Evolutionary conservation across 1,284 basidiomycete genomes (phyloP).

Genomic region (Cryptococcus jaspeensis): DNA sequence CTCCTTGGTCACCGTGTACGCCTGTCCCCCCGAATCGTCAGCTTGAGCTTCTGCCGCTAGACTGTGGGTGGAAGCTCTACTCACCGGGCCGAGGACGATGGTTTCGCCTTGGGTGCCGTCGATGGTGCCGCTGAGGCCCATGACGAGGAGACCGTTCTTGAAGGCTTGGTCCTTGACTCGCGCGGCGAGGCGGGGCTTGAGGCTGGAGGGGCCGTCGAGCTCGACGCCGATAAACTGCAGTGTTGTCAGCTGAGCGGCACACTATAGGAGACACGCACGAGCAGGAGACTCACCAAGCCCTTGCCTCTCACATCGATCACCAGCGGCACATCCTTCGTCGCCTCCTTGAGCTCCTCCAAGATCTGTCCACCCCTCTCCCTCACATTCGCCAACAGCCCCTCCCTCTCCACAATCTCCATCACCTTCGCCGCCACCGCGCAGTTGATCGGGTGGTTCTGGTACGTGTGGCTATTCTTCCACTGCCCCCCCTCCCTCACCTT

Average conservation of each 20-base stretch:
- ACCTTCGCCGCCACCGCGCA: conserved; percentile 78
- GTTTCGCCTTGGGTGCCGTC: conserved; percentile 32
- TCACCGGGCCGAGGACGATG: conserved; percentile 28
- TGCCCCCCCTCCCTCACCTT: conserved; percentile 59
- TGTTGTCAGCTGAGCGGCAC: not conserved
- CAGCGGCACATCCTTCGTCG: conserved; percentile 16
- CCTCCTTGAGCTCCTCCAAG: conserved; percentile 16
- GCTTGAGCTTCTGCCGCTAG: too few species aligned
- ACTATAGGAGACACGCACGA: not conserved
- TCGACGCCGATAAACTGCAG: conserved; percentile 33
- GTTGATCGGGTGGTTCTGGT: conserved; percentile 74
- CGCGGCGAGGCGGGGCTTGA: conserved; percentile 25
- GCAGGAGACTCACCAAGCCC: conserved; percentile 69
- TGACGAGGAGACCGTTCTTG: conserved; percentile 28
- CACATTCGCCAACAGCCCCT: conserved; percentile 56
- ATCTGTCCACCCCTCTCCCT: conserved; percentile 27
- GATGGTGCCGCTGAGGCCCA: conserved; percentile 25
- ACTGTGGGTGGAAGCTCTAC: not conserved
- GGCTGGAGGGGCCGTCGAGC: conserved; percentile 20
- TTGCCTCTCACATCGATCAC: conserved; percentile 48
- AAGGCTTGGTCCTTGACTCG: conserved; percentile 30
- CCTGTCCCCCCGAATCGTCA: conserved; percentile 7
- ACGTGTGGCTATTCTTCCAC: conserved; percentile 74
- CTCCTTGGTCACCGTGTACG: conserved; percentile 25
- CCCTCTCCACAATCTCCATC: conserved; percentile 65